Evolutionary conservation across 192 early-diverging fungal species (phyloP).

Genomic region (Paraglomus occultum): DNA sequence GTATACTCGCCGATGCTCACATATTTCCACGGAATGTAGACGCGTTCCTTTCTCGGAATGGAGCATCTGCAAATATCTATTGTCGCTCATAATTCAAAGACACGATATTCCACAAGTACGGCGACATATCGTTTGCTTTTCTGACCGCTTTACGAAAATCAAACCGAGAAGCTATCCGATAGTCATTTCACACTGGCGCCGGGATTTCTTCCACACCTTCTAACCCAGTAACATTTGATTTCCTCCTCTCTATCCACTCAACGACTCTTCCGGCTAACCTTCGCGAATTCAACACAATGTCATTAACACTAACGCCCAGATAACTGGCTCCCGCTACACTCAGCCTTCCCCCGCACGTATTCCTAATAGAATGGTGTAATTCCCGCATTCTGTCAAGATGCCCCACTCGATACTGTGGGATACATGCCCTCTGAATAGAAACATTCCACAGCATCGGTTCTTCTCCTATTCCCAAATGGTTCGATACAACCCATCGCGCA

Average conservation of each 20-base stretch:
- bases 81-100: no score
- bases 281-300: constrained; percentile 69
- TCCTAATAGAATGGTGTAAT: constrained; percentile 57
- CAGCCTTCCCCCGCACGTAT: constrained; percentile 51
- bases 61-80: no score
- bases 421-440: constrained; percentile 69
- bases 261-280: constrained; percentile 49
- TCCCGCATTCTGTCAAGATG: constrained; percentile 64
- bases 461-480: constrained; percentile 56
- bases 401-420: constrained; percentile 87
- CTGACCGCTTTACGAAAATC: no score
- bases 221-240: constrained; percentile 30
- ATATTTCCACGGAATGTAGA: no score
- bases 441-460: constrained; percentile 50
- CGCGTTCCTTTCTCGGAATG: no score
- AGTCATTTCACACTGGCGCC: no score
- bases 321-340: constrained; percentile 81
- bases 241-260: constrained; percentile 30
- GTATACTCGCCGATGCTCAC: no score
- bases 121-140: no score
- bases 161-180: no score
- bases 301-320: constrained; percentile 81
- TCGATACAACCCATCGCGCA: constrained; percentile 58
- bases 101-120: no score
- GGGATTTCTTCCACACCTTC: constrained; percentile 17